These are phyloP conservation scores for Saccharum spontaneum DNA, from an alignment of 176 grass and related monocot genomes.

Conservation along the genomic window DNA sequence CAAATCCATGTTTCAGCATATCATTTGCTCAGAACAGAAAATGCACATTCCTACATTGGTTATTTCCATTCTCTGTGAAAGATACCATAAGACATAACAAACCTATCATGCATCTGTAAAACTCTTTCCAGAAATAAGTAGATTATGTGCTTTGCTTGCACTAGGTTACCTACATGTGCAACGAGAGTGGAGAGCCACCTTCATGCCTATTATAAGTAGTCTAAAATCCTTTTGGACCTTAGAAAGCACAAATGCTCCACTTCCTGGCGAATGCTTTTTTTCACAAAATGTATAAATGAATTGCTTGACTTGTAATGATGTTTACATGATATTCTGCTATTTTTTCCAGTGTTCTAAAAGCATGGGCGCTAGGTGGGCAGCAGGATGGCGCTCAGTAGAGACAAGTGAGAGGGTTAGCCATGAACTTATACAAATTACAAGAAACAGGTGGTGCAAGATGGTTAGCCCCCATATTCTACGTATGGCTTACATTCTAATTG, in stretches of 20 bases:
- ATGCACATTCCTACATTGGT: background rate
- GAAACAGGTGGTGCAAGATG: background rate
- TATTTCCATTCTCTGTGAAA: background rate
- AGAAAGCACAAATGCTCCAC: background rate
- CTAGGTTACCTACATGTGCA: background rate
- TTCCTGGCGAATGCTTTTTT: background rate
- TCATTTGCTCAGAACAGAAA: slow-evolving; percentile 4
- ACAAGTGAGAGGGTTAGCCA: background rate
- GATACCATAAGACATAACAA: background rate
- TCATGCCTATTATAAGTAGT: background rate
- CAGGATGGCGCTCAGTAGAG: background rate
- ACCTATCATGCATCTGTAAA: background rate
- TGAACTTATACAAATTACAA: background rate
- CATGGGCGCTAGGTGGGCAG: background rate
- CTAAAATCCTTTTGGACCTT: background rate
- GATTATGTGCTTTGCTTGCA: background rate
- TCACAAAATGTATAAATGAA: background rate
- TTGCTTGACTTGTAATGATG: background rate
- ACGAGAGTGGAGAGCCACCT: background rate
- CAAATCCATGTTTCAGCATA: background rate
- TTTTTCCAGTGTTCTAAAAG: background rate
- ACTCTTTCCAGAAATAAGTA: background rate
- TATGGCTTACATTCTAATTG: background rate
- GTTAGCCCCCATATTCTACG: background rate
- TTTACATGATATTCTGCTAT: background rate